Evolutionary conservation across 495 filamentous ascomycete genomes (phyloP), one percentile per base, ranked within the genome.

Genomic region (Cudoniella acicularis): DNA sequence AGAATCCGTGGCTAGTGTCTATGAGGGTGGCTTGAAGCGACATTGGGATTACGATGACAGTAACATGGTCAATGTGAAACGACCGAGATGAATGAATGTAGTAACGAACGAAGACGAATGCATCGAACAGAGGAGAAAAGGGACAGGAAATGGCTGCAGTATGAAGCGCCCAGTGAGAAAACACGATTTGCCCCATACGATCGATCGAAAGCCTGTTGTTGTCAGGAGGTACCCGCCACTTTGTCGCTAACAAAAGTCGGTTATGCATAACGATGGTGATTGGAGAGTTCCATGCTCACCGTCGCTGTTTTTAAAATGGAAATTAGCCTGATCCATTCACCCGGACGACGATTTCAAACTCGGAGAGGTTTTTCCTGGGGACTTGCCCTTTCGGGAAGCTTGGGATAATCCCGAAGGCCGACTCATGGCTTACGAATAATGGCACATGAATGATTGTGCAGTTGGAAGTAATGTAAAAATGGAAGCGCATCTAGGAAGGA

Each of bases 1-100:
- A 71, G 89, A 96, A 65, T 91, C 86, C 46, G 92, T 98, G 63
- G 92, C 95, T 13, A 91, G 85, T 66, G 90, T 93, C 1, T 96
- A 88, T 72, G 89, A 92, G 47, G 85, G 85, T 53, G 85, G 86
- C 2, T 67, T 90, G 26, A 96, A 95, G 71, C 77, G 91, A 41
- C 75, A 86, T 24, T 93, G 89, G 89, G 85, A 87, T n/a, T 69
- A 65, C 51, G 62, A 64, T 24, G 63, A 60, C 22, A 52, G 27
- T 10, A 56, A 24, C 24, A 50, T 59, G 52, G 52, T 22, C n/a
- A 58, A 40, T 51, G 27, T 60, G n/a, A 67, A 67, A 59, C 54
- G 65, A 49, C 48, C 55, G n/a, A 46, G 64, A 60, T 67, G 55
- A 65, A 52, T 27, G 49, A 46, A 21, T n/a, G 8, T 9, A 46